Evolutionary conservation across 78 protist species (phyloP).

Genomic region (Chrysochromulina parva): DNA sequence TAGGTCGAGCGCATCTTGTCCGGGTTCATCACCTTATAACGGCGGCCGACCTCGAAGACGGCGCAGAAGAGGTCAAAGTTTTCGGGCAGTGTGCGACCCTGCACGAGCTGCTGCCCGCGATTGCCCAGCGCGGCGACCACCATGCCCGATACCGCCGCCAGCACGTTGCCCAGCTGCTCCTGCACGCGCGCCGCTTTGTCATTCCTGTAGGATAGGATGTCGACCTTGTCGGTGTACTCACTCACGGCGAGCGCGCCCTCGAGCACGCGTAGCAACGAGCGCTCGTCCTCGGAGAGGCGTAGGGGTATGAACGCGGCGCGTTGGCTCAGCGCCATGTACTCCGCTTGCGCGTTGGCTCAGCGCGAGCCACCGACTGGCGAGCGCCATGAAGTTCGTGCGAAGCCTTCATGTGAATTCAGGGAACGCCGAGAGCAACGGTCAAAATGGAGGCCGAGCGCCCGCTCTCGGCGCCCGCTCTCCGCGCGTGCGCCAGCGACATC

Average conservation of each 20-base stretch:
- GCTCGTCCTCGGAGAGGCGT: constrained; percentile 45
- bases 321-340: no score
- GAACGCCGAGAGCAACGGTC: no score
- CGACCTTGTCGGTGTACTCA: constrained; percentile 83
- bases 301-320: no score
- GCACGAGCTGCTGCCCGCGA: not conserved
- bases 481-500: no score
- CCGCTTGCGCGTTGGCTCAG: no score
- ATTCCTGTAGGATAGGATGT: not conserved
- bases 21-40: constrained; percentile 65
- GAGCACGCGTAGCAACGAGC: constrained; percentile 65
- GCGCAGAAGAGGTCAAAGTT: not conserved
- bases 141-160: constrained; percentile 72
- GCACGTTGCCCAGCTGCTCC: constrained; percentile 61
- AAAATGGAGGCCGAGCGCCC: no score
- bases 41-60: constrained; percentile 50
- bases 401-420: no score
- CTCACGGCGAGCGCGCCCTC: constrained; percentile 77
- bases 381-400: no score
- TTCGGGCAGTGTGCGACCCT: not conserved
- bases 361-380: no score
- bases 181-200: not conserved
- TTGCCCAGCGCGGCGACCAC: constrained; percentile 50
- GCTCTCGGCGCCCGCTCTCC: no score
- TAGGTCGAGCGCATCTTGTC: constrained; percentile 60